Evolutionary conservation across 2,329 filamentous ascomycete genomes (phyloP).

Genomic region (Chalaropsis ovoidea): DNA sequence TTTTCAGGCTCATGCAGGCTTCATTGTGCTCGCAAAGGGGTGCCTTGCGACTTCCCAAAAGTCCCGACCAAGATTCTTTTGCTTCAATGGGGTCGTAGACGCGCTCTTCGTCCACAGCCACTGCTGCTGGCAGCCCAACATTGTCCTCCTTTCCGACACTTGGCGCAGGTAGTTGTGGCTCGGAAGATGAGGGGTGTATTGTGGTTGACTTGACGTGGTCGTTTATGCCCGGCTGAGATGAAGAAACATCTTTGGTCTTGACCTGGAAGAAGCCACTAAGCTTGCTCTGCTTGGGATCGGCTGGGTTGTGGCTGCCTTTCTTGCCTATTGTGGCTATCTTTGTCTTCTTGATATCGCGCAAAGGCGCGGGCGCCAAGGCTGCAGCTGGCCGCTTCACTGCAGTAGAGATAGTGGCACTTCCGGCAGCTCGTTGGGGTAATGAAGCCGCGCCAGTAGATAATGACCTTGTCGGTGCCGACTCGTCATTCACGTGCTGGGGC

Average conservation of each 20-base stretch:
- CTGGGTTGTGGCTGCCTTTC: slow-evolving; percentile 15
- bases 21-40: slow-evolving; percentile 84
- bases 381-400: slow-evolving; percentile 17
- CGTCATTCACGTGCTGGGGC: neutral
- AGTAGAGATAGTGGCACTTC: neutral
- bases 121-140: neutral
- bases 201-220: neutral
- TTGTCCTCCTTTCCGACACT: neutral
- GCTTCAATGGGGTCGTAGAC: slow-evolving; percentile 58
- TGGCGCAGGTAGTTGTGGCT: neutral
- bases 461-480: neutral
- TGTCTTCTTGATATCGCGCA: slow-evolving; percentile 23
- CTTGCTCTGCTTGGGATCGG: slow-evolving; percentile 41
- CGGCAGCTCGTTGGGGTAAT: neutral
- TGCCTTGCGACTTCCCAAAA: slow-evolving; percentile 62
- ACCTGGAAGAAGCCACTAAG: slow-evolving; percentile 73
- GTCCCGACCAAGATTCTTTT: slow-evolving; percentile 76
- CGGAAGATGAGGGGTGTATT: neutral
- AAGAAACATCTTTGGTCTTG: slow-evolving; percentile 32
- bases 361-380: slow-evolving; percentile 33
- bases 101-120: neutral
- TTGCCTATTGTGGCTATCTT: slow-evolving; percentile 29
- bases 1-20: slow-evolving; percentile 70
- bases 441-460: too few relatives aligned
- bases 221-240: neutral